These are phyloP conservation scores for Aspergillus taichungensis DNA, from an alignment of 495 filamentous ascomycete species.

Conservation along the genomic window DNA sequence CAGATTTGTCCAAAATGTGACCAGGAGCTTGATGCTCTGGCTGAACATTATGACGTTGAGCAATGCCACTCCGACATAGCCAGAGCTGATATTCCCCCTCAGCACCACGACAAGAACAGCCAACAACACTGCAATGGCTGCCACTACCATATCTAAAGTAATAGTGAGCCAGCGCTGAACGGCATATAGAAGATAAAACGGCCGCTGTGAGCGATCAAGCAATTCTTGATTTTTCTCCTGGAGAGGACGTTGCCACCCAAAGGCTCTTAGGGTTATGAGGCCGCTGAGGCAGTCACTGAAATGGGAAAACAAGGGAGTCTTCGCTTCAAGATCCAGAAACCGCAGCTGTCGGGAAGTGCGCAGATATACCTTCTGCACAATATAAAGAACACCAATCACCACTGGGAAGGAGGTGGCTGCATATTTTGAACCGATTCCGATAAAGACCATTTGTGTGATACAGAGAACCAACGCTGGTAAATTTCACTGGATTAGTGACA, in stretches of 20 bases:
- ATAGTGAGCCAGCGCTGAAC: slow-evolving; percentile 47
- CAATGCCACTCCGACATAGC: slow-evolving; percentile 49
- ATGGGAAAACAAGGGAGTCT: slow-evolving; percentile 49
- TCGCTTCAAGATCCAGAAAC: slow-evolving; percentile 53
- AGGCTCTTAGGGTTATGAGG: slow-evolving; percentile 45
- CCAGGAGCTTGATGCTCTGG: slow-evolving; percentile 40
- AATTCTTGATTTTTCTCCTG: slow-evolving; percentile 37
- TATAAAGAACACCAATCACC: slow-evolving; percentile 37
- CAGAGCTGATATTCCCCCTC: slow-evolving; percentile 35
- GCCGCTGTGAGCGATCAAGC: slow-evolving; percentile 50
- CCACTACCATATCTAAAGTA: slow-evolving; percentile 41
- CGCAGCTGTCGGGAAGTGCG: slow-evolving; percentile 57
- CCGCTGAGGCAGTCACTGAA: slow-evolving; percentile 48
- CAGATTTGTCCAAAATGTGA: slow-evolving; percentile 50
- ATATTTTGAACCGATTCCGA: slow-evolving; percentile 39
- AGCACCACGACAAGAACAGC: slow-evolving; percentile 37
- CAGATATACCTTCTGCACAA: slow-evolving; percentile 53
- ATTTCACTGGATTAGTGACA: not conserved
- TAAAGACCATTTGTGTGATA: slow-evolving; percentile 42
- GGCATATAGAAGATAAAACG: slow-evolving; percentile 50
- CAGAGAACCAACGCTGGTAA: slow-evolving; percentile 31
- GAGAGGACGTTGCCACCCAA: slow-evolving; percentile 44
- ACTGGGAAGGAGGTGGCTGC: slow-evolving; percentile 44
- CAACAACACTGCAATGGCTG: slow-evolving; percentile 39
- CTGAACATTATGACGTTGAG: slow-evolving; percentile 50